Percentiles rank a stretch among this genome's conserved stretches.
These are phyloP conservation scores for Podila clonocystis DNA, from an alignment of 192 early-diverging fungal species.

Conservation along the genomic window DNA sequence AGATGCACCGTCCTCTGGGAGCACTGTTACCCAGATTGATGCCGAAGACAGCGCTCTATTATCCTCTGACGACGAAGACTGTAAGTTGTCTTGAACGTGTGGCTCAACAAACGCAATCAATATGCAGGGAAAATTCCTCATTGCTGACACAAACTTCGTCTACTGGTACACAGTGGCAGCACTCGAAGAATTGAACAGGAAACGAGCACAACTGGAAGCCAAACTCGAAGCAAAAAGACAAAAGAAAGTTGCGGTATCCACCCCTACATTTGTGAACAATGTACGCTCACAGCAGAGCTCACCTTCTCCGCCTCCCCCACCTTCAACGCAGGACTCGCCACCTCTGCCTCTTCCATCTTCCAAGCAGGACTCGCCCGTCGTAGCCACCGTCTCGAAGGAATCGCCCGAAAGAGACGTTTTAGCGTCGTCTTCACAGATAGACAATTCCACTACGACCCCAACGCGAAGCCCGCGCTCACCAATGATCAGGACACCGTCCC, in stretches of 20 bases:
- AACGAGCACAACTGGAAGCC: conserved; percentile 28
- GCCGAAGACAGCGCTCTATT: neutral
- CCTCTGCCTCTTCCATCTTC: too few species aligned
- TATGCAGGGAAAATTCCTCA: neutral
- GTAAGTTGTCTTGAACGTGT: neutral
- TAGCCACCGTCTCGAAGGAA: too few species aligned
- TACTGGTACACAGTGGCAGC: conserved; percentile 8
- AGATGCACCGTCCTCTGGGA: neutral
- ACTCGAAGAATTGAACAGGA: conserved; percentile 21
- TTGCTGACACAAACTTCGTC: neutral
- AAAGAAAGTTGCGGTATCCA: conserved; percentile 2
- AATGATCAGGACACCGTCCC: conserved; percentile 34
- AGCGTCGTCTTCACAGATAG: neutral
- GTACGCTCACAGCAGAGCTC: neutral
- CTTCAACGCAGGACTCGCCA: neutral
- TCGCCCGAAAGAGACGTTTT: neutral
- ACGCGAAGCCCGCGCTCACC: conserved; percentile 17
- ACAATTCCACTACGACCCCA: conserved; percentile 2
- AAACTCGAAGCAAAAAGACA: conserved; percentile 15
- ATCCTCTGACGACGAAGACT: conserved; percentile 10
- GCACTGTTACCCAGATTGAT: neutral
- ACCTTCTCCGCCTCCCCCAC: neutral
- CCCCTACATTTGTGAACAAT: neutral
- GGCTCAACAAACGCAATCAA: too few species aligned
- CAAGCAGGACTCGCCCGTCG: too few species aligned